phyloP scores from a whole-genome alignment of 1,139 yeast genomes.

The Hemisphaericaspora xylofermentans region DNA sequence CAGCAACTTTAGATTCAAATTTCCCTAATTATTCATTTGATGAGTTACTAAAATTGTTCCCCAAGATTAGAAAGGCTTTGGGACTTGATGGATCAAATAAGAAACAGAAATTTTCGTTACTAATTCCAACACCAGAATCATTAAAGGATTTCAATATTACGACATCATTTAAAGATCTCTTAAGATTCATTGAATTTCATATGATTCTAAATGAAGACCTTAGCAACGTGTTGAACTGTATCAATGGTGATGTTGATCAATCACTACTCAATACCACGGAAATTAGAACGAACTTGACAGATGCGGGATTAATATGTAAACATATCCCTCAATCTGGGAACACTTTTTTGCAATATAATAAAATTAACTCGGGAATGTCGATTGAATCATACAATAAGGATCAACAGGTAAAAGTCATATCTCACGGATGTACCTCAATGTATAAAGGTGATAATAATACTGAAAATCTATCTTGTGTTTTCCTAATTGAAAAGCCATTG shows the following conservation, averaged over 20 bases:
- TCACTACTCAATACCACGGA: conserved; percentile 5
- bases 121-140: conserved; percentile 70
- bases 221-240: conserved; percentile 32
- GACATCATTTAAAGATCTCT: conserved; percentile 40
- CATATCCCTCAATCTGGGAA: conserved; percentile 40
- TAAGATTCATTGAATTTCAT: conserved; percentile 64
- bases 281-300: conserved; percentile 36
- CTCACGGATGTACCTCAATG: conserved; percentile 64
- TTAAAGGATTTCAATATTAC: conserved; percentile 55
- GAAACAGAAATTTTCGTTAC: conserved; percentile 55
- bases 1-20: conserved; percentile 45
- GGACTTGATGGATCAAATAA: conserved; percentile 18
- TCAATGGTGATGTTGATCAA: conserved; percentile 14
- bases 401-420: conserved; percentile 63
- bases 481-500: conserved; percentile 67
- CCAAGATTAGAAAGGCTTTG: conserved; percentile 23
- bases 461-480: conserved; percentile 50
- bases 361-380: conserved; percentile 13
- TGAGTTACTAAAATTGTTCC: conserved; percentile 43
- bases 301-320: conserved; percentile 43
- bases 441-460: conserved; percentile 20
- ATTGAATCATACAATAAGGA: conserved; percentile 50
- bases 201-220: conserved; percentile 57
- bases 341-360: conserved; percentile 30
- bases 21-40: conserved; percentile 41